phyloP scores from a whole-genome alignment of 2,329 filamentous ascomycete genomes.

The Penicillium janthinellum region DNA sequence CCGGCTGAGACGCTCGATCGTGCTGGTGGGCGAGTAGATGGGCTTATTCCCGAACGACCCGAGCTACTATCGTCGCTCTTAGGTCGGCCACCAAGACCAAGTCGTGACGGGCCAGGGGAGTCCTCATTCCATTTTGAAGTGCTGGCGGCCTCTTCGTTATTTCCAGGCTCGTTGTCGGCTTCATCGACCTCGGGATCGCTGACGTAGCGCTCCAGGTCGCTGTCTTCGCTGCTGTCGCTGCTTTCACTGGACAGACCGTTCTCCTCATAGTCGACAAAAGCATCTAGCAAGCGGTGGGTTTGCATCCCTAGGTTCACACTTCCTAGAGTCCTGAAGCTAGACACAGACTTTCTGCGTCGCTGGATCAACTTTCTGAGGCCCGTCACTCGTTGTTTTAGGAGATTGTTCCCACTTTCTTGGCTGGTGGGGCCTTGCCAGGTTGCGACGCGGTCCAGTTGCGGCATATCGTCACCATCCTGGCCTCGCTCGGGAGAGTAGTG shows the following conservation, averaged over 20 bases:
- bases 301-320: conserved; percentile 71
- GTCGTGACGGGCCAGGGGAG: conserved; percentile 6
- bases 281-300: conserved; percentile 69
- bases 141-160: conserved; percentile 2
- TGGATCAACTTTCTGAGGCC: conserved; percentile 65
- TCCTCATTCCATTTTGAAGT: conserved; percentile 6
- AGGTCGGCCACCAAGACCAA: conserved; percentile 5
- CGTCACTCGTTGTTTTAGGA: conserved; percentile 53
- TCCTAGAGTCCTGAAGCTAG: conserved; percentile 53
- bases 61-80: conserved; percentile 18
- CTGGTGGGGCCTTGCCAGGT: conserved; percentile 58
- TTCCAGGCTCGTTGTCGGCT: conserved; percentile 16
- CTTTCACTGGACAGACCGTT: conserved; percentile 52
- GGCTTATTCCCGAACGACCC: conserved; percentile 11
- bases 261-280: conserved; percentile 57
- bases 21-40: conserved; percentile 8
- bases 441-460: conserved; percentile 44
- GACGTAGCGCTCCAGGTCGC: conserved; percentile 45
- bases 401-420: conserved; percentile 51
- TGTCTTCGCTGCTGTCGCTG: conserved; percentile 44
- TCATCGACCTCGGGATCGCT: conserved; percentile 40
- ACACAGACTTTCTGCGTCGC: conserved; percentile 54
- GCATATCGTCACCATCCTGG: conserved; percentile 19
- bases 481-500: conserved; percentile 18
- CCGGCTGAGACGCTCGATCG: conserved; percentile 4